Evolutionary conservation across 2,329 filamentous ascomycete genomes (phyloP), one percentile per base, ranked within the genome.

Genomic region (Westerdykella aurantiaca): DNA sequence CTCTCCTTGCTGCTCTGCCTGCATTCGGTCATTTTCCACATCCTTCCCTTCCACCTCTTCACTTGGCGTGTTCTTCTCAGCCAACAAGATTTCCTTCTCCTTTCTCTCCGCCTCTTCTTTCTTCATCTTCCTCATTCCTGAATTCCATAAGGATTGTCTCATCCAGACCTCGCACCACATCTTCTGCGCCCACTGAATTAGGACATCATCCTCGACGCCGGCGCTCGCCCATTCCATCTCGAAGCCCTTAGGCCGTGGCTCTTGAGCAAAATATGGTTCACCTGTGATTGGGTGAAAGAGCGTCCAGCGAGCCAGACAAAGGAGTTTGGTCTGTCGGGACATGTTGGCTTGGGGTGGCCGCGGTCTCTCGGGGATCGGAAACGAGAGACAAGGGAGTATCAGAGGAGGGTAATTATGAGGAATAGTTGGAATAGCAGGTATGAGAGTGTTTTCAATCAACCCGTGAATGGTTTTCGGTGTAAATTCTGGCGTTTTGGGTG

Each of bases 241-340:
- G 21, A 55, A 56, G 12, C 49, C 45, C 39, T 56, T 60, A n/a
- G 53, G 47, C 21, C 51, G 52, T 4, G 57, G 51, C 5, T 43
- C 35, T 13, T 33, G 12, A 17, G 45, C 35, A 1, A 61, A 46
- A 21, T 46, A 53, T 1, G 49, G 56, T 9, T 35, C n/a, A 5
- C 33, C n/a, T 35, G 33, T 56, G 1, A 23, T 12, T 0, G 44
- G 31, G 13, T 44, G 29, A 51, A 63, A 60, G 5, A 25, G 38
- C 3, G 60, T 62, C 58, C 57, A 62, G 46, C 58, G 57, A 3
- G 53, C 50, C 31, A 61, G 46, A 35, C 58, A 60, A 25, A 48
- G n/a, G 2, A 63, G 48, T 29, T 55, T 57, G 2, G 57, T 51
- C 10, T 52, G 21, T 11, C 38, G 13, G 2, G 56, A 56, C 56